Conservation (phyloP, 352 stramenopile species). For the Albugo candida region DNA sequence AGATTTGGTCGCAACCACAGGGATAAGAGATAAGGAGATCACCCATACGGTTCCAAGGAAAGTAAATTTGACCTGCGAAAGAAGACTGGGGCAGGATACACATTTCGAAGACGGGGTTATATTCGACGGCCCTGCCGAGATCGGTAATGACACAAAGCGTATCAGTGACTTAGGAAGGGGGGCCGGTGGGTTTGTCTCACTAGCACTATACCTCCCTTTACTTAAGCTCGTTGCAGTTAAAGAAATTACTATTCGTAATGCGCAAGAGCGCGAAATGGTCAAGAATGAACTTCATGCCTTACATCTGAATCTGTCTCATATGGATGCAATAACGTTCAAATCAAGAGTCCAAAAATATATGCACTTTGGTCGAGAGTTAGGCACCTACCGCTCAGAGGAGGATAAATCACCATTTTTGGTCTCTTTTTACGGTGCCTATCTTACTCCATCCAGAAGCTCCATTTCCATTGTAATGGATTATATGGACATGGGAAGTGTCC, state of each 20-base stretch:
- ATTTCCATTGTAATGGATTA: conserved; percentile 85
- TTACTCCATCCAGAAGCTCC: conserved; percentile 40
- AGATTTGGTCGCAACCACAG: no score
- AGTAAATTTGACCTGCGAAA: no score
- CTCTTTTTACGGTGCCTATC: conserved; percentile 78
- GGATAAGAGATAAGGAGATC: no score
- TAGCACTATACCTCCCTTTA: conserved; percentile 63
- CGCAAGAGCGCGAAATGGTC: conserved; percentile 63
- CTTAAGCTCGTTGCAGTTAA: conserved; percentile 78
- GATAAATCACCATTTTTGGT: conserved; percentile 34
- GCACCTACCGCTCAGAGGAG: neutral
- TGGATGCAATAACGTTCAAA: conserved; percentile 11
- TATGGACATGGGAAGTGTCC: conserved; percentile 80
- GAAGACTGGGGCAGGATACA: no score
- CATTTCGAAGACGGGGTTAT: conserved; percentile 20
- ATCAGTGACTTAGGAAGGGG: conserved; percentile 62
- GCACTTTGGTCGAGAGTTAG: neutral
- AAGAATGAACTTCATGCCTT: conserved; percentile 74
- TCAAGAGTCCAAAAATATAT: conserved; percentile 4
- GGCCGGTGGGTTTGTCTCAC: conserved; percentile 61
- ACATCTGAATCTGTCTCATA: conserved; percentile 57
- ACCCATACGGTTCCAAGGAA: no score
- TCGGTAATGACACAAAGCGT: conserved; percentile 38
- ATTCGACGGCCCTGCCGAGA: conserved; percentile 38
- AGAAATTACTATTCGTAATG: conserved; percentile 63